These are phyloP conservation scores for Pulveroboletus sp. DNA, from an alignment of 768 basidiomycete genomes.

Conservation along the genomic window DNA sequence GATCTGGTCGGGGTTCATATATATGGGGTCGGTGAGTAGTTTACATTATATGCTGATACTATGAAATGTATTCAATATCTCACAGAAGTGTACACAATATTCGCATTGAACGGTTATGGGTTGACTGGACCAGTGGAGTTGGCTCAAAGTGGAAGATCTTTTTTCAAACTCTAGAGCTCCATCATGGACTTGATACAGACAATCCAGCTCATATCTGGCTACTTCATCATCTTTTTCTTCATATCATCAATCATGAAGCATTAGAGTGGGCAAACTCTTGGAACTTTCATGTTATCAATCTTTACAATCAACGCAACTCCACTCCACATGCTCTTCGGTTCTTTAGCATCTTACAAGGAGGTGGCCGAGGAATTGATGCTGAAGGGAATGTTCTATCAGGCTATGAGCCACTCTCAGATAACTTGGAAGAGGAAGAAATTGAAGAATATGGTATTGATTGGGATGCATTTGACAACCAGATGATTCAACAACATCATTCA, in stretches of 20 bases:
- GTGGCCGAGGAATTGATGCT: too few species aligned
- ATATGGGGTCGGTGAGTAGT: neutral
- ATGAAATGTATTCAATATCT: neutral
- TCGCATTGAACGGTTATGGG: neutral
- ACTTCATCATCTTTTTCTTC: neutral
- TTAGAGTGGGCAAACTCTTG: neutral
- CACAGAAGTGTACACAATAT: neutral
- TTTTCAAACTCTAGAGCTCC: neutral
- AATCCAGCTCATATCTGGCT: neutral
- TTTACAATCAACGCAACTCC: neutral
- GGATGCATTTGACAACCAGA: neutral
- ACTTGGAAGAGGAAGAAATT: neutral
- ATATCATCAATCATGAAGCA: neutral
- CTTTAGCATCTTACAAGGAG: too few species aligned
- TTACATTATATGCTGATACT: neutral
- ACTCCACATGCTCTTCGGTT: neutral
- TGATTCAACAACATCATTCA: too few species aligned
- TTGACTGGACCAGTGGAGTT: neutral
- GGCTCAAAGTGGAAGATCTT: neutral
- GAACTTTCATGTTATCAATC: neutral
- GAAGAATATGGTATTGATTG: neutral
- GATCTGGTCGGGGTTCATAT: neutral
- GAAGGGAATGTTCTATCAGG: neutral
- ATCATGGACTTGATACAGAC: neutral
- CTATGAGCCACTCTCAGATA: neutral